These are phyloP conservation scores for Amylostereum areolatum DNA, from an alignment of 1,284 basidiomycete species.

Conservation along the genomic window DNA sequence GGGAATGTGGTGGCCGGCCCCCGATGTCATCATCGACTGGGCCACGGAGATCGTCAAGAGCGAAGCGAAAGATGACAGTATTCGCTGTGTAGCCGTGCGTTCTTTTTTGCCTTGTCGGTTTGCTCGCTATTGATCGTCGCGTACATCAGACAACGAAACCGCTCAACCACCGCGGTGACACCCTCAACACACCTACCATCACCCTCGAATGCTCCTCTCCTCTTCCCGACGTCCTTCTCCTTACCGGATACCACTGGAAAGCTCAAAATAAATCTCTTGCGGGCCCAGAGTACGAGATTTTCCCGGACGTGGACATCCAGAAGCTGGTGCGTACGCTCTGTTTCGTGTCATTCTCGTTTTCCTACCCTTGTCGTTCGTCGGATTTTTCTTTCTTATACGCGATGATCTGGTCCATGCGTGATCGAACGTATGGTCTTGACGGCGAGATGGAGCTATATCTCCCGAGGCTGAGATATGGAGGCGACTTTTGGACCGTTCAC, in stretches of 20 bases:
- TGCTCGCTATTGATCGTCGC: background rate
- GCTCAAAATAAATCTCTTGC: background rate
- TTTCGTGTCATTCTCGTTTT: too few relatives aligned
- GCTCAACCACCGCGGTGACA: background rate
- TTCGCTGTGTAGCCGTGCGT: background rate
- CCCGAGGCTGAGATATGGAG: too few relatives aligned
- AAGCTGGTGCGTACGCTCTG: too few relatives aligned
- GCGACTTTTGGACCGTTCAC: too few relatives aligned
- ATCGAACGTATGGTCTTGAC: too few relatives aligned
- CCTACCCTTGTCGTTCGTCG: too few relatives aligned
- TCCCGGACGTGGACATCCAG: background rate
- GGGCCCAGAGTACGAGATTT: background rate
- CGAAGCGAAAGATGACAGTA: background rate
- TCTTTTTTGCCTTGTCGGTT: background rate
- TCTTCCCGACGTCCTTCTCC: background rate
- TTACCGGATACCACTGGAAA: constrained; percentile 1
- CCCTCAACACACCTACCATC: constrained; percentile 1
- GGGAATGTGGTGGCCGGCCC: background rate
- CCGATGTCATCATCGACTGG: background rate
- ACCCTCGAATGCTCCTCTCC: constrained; percentile 1
- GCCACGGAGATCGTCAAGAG: background rate
- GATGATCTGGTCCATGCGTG: too few relatives aligned
- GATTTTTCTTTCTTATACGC: too few relatives aligned
- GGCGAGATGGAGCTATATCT: too few relatives aligned
- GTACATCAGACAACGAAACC: background rate